Evolutionary conservation across 2,329 filamentous ascomycete species (phyloP).

Genomic region (Didymella keratinophila): DNA sequence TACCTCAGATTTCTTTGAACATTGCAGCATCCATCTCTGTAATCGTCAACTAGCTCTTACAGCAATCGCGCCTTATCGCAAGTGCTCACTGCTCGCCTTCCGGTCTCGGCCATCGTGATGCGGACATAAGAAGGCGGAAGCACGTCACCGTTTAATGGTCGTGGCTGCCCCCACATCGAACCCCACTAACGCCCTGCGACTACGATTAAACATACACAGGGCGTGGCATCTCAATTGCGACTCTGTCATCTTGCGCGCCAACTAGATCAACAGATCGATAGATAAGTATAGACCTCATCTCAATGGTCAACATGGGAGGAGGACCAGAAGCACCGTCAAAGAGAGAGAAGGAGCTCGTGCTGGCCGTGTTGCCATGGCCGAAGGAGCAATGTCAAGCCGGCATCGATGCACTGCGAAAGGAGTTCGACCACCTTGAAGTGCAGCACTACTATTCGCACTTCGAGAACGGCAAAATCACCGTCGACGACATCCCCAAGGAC

Average conservation of each 20-base stretch:
- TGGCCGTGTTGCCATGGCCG: slow-evolving; percentile 55
- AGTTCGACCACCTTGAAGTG: slow-evolving; percentile 44
- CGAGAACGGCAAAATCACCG: slow-evolving; percentile 50
- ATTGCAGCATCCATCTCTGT: too few species aligned
- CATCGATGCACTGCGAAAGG: slow-evolving; percentile 37
- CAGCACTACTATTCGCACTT: slow-evolving; percentile 37
- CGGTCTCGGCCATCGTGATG: slow-evolving; percentile 11
- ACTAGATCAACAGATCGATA: too few species aligned
- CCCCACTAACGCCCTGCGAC: slow-evolving; percentile 4
- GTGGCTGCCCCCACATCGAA: slow-evolving; percentile 2
- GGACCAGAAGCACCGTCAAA: slow-evolving; percentile 42
- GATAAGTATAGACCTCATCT: too few species aligned
- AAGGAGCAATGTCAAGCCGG: slow-evolving; percentile 31
- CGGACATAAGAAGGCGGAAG: slow-evolving; percentile 15
- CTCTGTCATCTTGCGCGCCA: too few species aligned
- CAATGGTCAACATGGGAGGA: slow-evolving; percentile 56
- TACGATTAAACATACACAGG: slow-evolving; percentile 3
- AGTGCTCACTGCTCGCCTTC: slow-evolving; percentile 5
- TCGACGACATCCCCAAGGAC: slow-evolving; percentile 52
- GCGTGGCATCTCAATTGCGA: slow-evolving; percentile 21
- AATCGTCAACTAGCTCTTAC: too few species aligned
- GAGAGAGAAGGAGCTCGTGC: slow-evolving; percentile 44
- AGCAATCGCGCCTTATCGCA: too few species aligned
- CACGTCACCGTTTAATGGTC: slow-evolving; percentile 12
- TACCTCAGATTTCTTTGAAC: too few species aligned